A percentile compares a stretch with the other conserved stretches of the same genome.
Conservation (phyloP, 495 filamentous ascomycete genomes). For the Neohortaea acidophila region DNA sequence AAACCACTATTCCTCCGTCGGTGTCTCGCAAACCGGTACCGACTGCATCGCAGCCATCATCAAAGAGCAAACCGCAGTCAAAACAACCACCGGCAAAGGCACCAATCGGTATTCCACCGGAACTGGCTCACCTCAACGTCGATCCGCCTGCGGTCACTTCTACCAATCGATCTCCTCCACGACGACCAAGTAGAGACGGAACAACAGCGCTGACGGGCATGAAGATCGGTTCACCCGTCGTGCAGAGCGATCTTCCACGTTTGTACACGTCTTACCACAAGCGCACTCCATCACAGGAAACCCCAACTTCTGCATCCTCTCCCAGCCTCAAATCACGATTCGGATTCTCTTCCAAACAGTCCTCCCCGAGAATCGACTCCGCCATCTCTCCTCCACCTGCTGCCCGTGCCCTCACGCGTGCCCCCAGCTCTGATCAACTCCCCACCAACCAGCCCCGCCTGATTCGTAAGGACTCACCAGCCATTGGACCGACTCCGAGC, state of each 20-base stretch:
- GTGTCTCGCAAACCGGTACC: conserved; percentile 5
- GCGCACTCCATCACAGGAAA: conserved; percentile 23
- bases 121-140: conserved; percentile 29
- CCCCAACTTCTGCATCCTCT: conserved; percentile 5
- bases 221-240: conserved; percentile 47
- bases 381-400: conserved; percentile 14
- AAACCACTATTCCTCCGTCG: too few species aligned
- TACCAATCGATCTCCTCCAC: conserved; percentile 19
- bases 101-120: conserved; percentile 22
- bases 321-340: conserved; percentile 17
- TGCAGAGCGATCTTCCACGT: conserved; percentile 57
- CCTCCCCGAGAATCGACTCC: conserved; percentile 23
- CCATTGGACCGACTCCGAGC: conserved; percentile 13
- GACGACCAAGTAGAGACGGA: conserved; percentile 65
- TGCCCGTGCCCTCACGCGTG: conserved; percentile 16
- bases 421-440: conserved; percentile 14
- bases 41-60: not conserved
- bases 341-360: conserved; percentile 27
- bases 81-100: conserved; percentile 1
- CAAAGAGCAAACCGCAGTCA: not conserved
- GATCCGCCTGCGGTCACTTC: conserved; percentile 7
- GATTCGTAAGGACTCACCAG: conserved; percentile 8
- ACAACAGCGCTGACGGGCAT: conserved; percentile 49
- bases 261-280: conserved; percentile 33
- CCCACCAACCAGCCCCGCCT: not conserved